phyloP scores from a whole-genome alignment of 177 flowering plant species.

The Vitis hybrid region DNA sequence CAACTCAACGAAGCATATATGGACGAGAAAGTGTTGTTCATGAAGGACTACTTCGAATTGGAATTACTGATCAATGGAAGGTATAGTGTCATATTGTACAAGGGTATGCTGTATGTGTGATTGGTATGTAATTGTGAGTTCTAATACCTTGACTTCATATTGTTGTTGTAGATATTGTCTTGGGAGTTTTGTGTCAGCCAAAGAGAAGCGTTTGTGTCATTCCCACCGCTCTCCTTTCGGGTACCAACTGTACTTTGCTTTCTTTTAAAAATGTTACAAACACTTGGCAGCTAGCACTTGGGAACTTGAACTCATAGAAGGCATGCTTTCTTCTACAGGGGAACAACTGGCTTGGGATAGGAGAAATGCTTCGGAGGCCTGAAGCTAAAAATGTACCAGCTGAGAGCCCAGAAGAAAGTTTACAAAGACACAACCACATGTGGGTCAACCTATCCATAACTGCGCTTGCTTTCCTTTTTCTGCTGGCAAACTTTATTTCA shows the following conservation, averaged over 20 bases:
- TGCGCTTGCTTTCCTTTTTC: no score
- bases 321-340: no score
- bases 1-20: neutral
- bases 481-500: no score
- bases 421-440: no score
- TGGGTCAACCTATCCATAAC: no score
- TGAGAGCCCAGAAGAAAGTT: no score
- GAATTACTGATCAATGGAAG: neutral
- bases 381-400: no score
- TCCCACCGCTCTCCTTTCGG: neutral
- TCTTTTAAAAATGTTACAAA: neutral
- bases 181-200: neutral
- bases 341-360: no score
- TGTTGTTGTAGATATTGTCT: neutral
- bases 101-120: neutral
- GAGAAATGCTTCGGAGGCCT: no score
- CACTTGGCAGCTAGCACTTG: no score
- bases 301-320: no score
- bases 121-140: neutral
- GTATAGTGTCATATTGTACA: neutral
- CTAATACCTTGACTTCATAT: neutral
- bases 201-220: neutral
- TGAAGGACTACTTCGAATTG: neutral
- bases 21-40: neutral
- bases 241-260: neutral